These are phyloP conservation scores for Halenospora varia DNA, from an alignment of 495 filamentous ascomycete genomes.

Conservation along the genomic window DNA sequence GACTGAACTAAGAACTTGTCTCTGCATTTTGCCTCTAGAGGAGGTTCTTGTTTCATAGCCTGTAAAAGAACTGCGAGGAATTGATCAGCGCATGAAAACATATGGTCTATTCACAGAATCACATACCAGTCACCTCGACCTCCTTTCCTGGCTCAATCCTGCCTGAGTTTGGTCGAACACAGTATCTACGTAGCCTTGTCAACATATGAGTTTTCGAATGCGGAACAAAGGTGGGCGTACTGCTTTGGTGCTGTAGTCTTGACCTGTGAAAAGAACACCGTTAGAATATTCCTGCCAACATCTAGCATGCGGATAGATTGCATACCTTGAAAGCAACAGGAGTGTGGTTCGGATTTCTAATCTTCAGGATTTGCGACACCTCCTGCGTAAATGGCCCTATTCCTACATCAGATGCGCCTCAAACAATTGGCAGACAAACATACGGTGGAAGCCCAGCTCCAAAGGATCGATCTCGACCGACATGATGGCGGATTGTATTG, in stretches of 20 bases:
- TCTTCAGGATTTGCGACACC: conserved; percentile 77
- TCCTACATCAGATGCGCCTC: conserved; percentile 26
- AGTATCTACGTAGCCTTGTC: conserved; percentile 63
- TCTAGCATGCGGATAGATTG: neutral
- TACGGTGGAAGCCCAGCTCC: conserved; percentile 93
- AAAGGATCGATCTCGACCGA: conserved; percentile 87
- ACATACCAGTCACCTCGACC: conserved; percentile 88
- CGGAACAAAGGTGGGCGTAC: conserved; percentile 52
- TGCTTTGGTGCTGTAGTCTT: conserved; percentile 99
- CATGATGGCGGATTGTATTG: conserved; percentile 55
- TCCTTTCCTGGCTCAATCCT: conserved; percentile 83
- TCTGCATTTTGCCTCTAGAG: conserved; percentile 79
- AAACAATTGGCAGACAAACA: conserved; percentile 30
- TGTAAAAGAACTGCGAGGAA: conserved; percentile 74
- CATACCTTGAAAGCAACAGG: conserved; percentile 94
- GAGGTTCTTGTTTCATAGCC: conserved; percentile 94
- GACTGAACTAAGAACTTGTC: conserved; percentile 99
- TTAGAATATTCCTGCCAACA: conserved; percentile 6
- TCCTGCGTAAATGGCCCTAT: conserved; percentile 90
- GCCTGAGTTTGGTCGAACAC: conserved; percentile 94
- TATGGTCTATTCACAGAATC: neutral
- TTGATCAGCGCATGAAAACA: conserved; percentile 4
- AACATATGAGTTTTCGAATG: conserved; percentile 10
- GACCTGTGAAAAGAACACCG: conserved; percentile 52
- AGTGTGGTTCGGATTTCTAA: conserved; percentile 72